Percentiles rank a stretch among this genome's conserved stretches.
These are phyloP conservation scores for Tolypocladium amazonense DNA, from an alignment of 2,329 filamentous ascomycete species.

Conservation along the genomic window DNA sequence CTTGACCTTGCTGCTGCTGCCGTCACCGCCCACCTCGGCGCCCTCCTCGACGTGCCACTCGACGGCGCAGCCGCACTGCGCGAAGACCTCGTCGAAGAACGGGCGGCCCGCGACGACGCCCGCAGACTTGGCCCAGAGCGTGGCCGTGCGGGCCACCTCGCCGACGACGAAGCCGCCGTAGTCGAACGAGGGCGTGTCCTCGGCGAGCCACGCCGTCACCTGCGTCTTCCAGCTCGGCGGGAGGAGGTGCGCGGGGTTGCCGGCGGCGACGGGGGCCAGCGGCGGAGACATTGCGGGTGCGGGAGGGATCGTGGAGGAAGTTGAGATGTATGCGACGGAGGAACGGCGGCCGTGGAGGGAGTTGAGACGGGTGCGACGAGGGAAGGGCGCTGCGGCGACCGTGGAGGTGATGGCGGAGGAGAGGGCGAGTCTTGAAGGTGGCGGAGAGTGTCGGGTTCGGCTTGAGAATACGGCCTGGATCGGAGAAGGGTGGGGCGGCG, in stretches of 20 bases:
- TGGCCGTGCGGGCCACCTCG: slow-evolving; percentile 50
- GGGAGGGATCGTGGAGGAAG: background rate
- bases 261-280: slow-evolving; percentile 8
- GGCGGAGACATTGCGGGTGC: background rate
- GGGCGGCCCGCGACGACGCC: slow-evolving; percentile 86
- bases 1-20: slow-evolving; percentile 35
- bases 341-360: too few relatives aligned
- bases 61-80: slow-evolving; percentile 81
- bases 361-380: background rate
- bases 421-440: background rate
- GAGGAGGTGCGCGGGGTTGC: slow-evolving; percentile 56
- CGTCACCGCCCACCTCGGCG: slow-evolving; percentile 49
- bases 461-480: background rate
- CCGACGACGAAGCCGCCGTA: slow-evolving; percentile 97
- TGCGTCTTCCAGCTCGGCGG: slow-evolving; percentile 75
- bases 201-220: slow-evolving; percentile 78
- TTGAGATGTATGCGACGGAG: background rate
- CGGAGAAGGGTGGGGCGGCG: background rate
- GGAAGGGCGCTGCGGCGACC: background rate
- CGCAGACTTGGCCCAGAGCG: slow-evolving; percentile 56
- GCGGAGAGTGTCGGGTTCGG: background rate
- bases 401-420: background rate
- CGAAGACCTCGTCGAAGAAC: slow-evolving; percentile 91
- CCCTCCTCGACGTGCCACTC: slow-evolving; percentile 82
- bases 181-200: slow-evolving; percentile 94